A percentile compares a stretch with the other conserved stretches of the same genome.
Conservation (phyloP, 108 stramenopile species). For the Cylindrotheca closterium region DNA sequence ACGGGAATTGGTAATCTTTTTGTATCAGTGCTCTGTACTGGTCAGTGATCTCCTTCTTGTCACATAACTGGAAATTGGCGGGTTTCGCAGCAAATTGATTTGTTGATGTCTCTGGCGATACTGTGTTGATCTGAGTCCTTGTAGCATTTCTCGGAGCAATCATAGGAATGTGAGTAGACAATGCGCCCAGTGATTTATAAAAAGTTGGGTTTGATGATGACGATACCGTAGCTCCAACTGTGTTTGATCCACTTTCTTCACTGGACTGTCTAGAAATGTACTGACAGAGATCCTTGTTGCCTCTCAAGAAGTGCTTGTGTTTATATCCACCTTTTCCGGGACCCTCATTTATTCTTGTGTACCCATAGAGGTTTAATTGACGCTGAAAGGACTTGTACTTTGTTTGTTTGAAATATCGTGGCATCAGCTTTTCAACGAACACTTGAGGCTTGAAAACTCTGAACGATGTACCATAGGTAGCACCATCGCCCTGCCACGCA, state of each 20-base stretch:
- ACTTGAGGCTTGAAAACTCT: constrained; percentile 47
- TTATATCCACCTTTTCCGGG: constrained; percentile 35
- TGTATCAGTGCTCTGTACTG: constrained; percentile 15
- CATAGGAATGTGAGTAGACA: background rate
- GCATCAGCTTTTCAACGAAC: constrained; percentile 68
- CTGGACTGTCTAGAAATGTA: constrained; percentile 12
- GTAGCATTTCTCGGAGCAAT: background rate
- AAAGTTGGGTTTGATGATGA: background rate
- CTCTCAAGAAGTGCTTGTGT: constrained; percentile 32
- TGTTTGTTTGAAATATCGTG: constrained; percentile 65
- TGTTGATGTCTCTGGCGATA: background rate
- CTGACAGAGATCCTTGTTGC: constrained; percentile 17
- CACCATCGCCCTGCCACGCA: constrained; percentile 48
- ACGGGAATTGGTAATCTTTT: constrained; percentile 38
- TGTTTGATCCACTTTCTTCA: constrained; percentile 2
- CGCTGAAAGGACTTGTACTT: constrained; percentile 50
- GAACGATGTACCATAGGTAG: constrained; percentile 28
- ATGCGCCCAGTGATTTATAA: background rate
- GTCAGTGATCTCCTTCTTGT: background rate
- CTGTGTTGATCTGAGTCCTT: background rate
- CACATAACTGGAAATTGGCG: background rate
- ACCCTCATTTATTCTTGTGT: constrained; percentile 53
- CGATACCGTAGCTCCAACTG: background rate
- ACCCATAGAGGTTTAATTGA: constrained; percentile 80
- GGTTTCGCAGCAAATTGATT: background rate